A percentile compares a stretch with the other conserved stretches of the same genome.
Conservation (phyloP, 1,284 basidiomycete genomes). For the Ustilago shanxiensis region DNA sequence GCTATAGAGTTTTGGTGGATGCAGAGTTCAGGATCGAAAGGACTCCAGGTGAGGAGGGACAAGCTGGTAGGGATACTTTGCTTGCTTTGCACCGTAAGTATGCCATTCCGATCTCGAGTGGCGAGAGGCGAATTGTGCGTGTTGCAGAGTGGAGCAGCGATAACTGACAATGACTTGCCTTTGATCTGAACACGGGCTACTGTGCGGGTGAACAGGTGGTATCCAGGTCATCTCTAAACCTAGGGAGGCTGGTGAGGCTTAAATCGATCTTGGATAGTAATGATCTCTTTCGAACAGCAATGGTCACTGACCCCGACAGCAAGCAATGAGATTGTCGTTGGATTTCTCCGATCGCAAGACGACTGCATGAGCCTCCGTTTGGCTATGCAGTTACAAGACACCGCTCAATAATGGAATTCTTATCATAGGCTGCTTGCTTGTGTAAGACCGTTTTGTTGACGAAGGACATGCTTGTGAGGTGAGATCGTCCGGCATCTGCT, state of each 20-base stretch:
- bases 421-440: no score
- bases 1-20: constrained; percentile 63
- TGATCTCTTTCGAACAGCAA: not conserved
- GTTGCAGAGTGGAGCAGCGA: not conserved
- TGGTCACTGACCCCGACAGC: no score
- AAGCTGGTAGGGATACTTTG: constrained; percentile 36
- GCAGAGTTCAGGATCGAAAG: constrained; percentile 64
- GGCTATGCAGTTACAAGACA: not conserved
- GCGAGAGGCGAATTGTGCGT: no score
- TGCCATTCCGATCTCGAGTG: no score
- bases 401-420: not conserved
- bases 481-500: no score
- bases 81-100: constrained; percentile 58
- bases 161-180: not conserved
- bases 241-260: constrained; percentile 44
- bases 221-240: constrained; percentile 61
- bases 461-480: no score
- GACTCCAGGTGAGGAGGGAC: constrained; percentile 47
- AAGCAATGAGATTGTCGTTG: no score
- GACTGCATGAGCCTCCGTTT: no score
- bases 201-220: constrained; percentile 30
- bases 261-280: not conserved
- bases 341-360: no score
- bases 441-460: no score
- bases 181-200: not conserved